Base-by-base conservation (phyloP, 352 stramenopile species). In the Thalassiosira livingstoniorum region DNA sequence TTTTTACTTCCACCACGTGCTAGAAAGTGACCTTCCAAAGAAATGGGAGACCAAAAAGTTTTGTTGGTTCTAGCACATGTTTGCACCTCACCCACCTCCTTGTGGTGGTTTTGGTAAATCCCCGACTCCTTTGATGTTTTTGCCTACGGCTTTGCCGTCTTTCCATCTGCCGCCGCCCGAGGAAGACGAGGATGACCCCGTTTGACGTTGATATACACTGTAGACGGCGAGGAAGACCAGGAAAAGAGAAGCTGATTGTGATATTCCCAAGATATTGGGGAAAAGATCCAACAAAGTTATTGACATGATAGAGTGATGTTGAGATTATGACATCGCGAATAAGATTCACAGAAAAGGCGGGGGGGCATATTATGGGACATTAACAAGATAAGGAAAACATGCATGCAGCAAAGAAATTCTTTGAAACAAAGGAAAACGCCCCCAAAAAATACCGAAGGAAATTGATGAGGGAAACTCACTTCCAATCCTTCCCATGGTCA, bases 61-160 rank as follows among this genome's bases (percentile, higher is more conserved):
- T 39, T 85, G 55, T 85, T 85, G 78, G 77, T 45, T 63, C 53
- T 86, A 86, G 68, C 79, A 86, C 65, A 79, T 86, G 79, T 78
- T 86, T 32, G 79, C 42, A 61, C 79, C 79, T 86, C 79, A 86
- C 79, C 79, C n/a, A n/a, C n/a, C 78, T 25, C 70, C 72, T 54
- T 82, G 68, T 0, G 64, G 64, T 34, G 78, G 55, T 57, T 86
- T 86, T 1, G 79, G 79, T 37, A 86, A 74, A 75, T 86, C 79
- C 23, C 69, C 70, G 15, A 86, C 72, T 35, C 79, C 79, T 54
- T 82, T 86, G 32, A 86, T 86, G 60, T 86, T 86, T 45, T 47
- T 54, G 57, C 79, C 79, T 13, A 75, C 39, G 18, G 72, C 79
- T 53, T 82, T 86, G 29, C 79, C 79, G 70, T 86, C 72, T 61